Evolutionary conservation across 495 filamentous ascomycete species (phyloP), one percentile per base, ranked within the genome.

Genomic region (Podospora conica): DNA sequence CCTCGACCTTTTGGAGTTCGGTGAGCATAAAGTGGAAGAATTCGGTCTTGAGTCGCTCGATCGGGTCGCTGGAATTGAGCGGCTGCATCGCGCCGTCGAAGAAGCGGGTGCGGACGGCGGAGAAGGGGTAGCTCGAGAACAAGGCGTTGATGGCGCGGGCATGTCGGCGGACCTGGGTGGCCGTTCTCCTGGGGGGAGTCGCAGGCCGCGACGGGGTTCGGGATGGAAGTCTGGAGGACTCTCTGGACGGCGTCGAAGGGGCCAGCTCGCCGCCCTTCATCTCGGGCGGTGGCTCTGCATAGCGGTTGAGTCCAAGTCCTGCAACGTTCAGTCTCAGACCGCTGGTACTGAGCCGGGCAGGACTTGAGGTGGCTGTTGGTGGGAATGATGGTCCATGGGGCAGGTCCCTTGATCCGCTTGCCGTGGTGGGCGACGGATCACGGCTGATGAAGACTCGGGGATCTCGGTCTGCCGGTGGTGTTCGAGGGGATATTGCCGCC

Each of bases 1-100:
- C 53, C 20, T 63, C 61, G 15, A 63, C 61, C 18, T 63, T 63
- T 12, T 63, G 53, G n/a, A 63, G 61, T 15, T 63, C 61, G 5
- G 5, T 18, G 24, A 63, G 25, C 48, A 55, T 20, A 24, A 63
- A 63, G 25, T 63, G 61, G 23, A 63, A 55, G 20, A 63, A 63
- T 1, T 63, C 61, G 10, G 48, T 20, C 61, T 63, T 63, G 48
- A 25, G 28, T 7, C 55, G 31, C n/a, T 63, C 61, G 23, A 63
- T 53, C 1, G 61, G 61, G 40, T 63, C 61, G 31, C 24, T 28
- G 8, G 61, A n/a, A 21, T 63, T 40, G 25, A 63, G 61, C 10
- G 27, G 53, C 8, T 63, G 61, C 15, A 21, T 31, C 3, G 25
- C 53, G 53, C 53, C 23, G n/a, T 63, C 61, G 21, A 63, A 63